A percentile compares a stretch with the other conserved stretches of the same genome.
Conservation (phyloP, 2,329 filamentous ascomycete genomes). For the Microdochium trichocladiopsis region DNA sequence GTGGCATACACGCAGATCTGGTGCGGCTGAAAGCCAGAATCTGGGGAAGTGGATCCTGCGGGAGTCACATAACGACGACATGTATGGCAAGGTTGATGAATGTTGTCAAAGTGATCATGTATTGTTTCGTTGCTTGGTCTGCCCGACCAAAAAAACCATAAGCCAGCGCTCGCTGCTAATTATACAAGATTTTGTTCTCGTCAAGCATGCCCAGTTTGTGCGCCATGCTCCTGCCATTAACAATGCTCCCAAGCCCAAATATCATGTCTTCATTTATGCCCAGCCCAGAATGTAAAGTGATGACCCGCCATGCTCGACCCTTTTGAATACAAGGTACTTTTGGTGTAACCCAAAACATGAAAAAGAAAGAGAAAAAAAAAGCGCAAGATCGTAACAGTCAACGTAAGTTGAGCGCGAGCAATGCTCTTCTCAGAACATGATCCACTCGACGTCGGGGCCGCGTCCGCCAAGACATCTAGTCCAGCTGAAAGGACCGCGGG, state of each 20-base stretch:
- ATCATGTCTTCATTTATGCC: not conserved
- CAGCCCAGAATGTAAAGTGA: not conserved
- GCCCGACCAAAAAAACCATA: not conserved
- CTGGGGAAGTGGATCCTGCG: no score
- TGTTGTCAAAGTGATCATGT: no score
- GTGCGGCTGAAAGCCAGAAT: no score
- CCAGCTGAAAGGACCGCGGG: slow-evolving; percentile 50
- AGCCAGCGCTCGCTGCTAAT: not conserved
- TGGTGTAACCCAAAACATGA: not conserved
- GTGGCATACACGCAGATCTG: no score
- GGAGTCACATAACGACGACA: no score
- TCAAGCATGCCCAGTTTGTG: not conserved
- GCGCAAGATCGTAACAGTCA: not conserved
- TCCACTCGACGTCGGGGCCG: slow-evolving; percentile 56
- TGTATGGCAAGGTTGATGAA: no score
- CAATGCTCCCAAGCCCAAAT: not conserved
- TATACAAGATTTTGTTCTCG: not conserved
- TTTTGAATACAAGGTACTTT: not conserved
- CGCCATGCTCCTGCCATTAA: not conserved
- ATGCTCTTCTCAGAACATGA: slow-evolving; percentile 49
- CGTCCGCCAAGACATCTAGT: slow-evolving; percentile 48
- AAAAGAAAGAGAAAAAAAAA: not conserved
- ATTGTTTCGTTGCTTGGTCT: no score
- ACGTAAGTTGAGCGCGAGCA: not conserved
- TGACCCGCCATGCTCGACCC: not conserved